These are phyloP conservation scores for Aspergillus vadensis DNA, from an alignment of 2,329 filamentous ascomycete genomes.

Conservation along the genomic window DNA sequence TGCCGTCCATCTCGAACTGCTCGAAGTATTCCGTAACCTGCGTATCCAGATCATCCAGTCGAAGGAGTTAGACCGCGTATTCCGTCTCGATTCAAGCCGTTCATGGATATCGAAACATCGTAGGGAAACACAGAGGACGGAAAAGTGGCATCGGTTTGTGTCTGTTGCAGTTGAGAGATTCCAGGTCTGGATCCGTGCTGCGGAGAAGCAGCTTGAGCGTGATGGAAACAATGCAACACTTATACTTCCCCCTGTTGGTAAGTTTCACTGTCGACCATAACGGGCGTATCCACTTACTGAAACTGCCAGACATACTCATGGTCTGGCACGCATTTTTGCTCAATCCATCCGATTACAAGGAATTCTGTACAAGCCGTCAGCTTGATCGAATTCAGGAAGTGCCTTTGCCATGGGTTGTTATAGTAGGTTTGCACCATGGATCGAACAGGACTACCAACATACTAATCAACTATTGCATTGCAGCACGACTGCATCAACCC, in stretches of 20 bases:
- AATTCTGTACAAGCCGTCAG: slow-evolving; percentile 65
- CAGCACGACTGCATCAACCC: slow-evolving; percentile 19
- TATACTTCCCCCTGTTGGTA: slow-evolving; percentile 60
- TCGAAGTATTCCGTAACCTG: slow-evolving; percentile 18
- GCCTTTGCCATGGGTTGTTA: slow-evolving; percentile 64
- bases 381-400: slow-evolving; percentile 58
- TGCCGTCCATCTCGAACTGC: slow-evolving; percentile 20
- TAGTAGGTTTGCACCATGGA: slow-evolving; percentile 33
- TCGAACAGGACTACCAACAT: background rate
- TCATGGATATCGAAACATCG: background rate
- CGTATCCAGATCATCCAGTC: slow-evolving; percentile 13
- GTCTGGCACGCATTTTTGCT: slow-evolving; percentile 77
- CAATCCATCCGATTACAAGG: slow-evolving; percentile 68
- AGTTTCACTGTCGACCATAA: slow-evolving; percentile 17
- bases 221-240: background rate
- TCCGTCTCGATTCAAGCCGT: background rate
- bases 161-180: slow-evolving; percentile 16
- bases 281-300: background rate
- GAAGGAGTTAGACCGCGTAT: slow-evolving; percentile 8
- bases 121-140: background rate
- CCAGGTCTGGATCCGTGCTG: slow-evolving; percentile 10
- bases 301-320: slow-evolving; percentile 67
- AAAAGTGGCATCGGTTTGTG: slow-evolving; percentile 18
- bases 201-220: background rate
- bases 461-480: background rate